These are phyloP conservation scores for Alloteropsis semialata DNA, from an alignment of 176 grass and related monocot species.

Conservation along the genomic window DNA sequence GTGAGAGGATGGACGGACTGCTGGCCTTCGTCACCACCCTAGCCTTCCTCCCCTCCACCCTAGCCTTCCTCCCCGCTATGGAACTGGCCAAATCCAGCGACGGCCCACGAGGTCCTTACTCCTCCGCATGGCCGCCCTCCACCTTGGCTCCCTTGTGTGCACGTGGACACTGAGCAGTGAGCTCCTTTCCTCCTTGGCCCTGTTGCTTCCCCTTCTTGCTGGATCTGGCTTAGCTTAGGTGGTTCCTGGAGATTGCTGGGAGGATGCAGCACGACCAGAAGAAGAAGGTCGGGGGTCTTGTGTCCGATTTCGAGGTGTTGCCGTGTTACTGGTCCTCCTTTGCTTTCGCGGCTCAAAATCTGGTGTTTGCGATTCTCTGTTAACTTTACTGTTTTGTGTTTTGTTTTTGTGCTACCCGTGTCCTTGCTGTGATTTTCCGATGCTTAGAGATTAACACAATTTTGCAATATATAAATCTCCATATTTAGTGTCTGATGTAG, in stretches of 20 bases:
- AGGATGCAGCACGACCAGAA: conserved; percentile 47
- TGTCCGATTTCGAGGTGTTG: neutral
- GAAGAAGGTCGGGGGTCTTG: conserved; percentile 34
- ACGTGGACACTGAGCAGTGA: conserved; percentile 3
- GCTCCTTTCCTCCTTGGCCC: neutral
- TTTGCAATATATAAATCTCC: neutral
- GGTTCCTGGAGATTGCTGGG: conserved; percentile 13
- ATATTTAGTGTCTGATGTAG: neutral
- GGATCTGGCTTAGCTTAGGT: conserved; percentile 6
- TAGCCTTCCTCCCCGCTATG: too few relatives aligned
- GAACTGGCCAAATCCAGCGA: too few relatives aligned
- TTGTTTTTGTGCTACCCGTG: neutral
- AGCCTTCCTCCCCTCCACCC: too few relatives aligned
- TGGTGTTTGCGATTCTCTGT: neutral
- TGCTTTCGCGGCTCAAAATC: conserved; percentile 4
- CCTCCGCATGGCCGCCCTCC: too few relatives aligned
- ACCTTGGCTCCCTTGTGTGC: neutral
- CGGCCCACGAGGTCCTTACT: too few relatives aligned
- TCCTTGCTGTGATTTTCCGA: neutral
- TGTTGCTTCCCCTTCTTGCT: conserved; percentile 10
- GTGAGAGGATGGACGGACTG: too few relatives aligned
- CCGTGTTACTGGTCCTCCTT: neutral
- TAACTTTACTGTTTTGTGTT: neutral
- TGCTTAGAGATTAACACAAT: neutral
- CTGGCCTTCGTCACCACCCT: too few relatives aligned